A percentile compares a stretch with the other conserved stretches of the same genome.
Evolutionary conservation across 306 rosid genomes (phyloP).

Genomic region (Malus asiatica): DNA sequence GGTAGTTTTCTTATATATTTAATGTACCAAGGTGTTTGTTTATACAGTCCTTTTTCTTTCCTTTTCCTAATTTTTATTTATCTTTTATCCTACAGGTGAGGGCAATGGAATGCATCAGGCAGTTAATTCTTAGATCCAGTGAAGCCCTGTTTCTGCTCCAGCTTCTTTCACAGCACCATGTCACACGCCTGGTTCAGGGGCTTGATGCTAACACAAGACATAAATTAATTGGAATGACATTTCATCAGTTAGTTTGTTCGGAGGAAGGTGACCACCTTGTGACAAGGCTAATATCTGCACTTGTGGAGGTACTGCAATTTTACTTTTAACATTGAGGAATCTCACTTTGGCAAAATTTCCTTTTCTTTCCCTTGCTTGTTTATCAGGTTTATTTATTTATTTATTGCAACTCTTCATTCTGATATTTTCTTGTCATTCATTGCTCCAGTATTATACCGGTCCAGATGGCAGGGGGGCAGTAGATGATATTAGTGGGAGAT

Average conservation of each 20-base stretch:
- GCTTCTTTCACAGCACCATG: slow-evolving; percentile 93
- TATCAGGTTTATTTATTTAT: neutral
- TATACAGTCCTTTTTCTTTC: neutral
- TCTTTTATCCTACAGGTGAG: slow-evolving; percentile 56
- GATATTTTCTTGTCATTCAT: slow-evolving; percentile 14
- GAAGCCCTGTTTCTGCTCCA: slow-evolving; percentile 94
- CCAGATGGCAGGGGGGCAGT: slow-evolving; percentile 99
- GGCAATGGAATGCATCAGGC: slow-evolving; percentile 98
- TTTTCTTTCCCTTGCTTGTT: neutral
- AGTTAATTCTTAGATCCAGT: slow-evolving; percentile 80
- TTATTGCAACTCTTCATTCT: slow-evolving; percentile 11
- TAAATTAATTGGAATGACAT: slow-evolving; percentile 69
- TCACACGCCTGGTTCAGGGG: slow-evolving; percentile 82
- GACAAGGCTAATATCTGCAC: slow-evolving; percentile 80
- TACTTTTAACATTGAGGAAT: slow-evolving; percentile 15
- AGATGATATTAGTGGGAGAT: slow-evolving; percentile 82
- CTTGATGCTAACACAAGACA: slow-evolving; percentile 62
- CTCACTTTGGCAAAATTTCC: slow-evolving; percentile 10
- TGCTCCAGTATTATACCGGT: slow-evolving; percentile 79
- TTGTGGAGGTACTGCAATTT: slow-evolving; percentile 76
- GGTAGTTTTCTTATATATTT: slow-evolving; percentile 37
- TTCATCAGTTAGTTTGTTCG: slow-evolving; percentile 86
- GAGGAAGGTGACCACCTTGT: slow-evolving; percentile 90
- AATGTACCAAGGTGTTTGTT: neutral
- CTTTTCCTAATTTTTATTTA: slow-evolving; percentile 20